Evolutionary conservation across 2,329 filamentous ascomycete species (phyloP).

Genomic region (Xylariaceae sp.): DNA sequence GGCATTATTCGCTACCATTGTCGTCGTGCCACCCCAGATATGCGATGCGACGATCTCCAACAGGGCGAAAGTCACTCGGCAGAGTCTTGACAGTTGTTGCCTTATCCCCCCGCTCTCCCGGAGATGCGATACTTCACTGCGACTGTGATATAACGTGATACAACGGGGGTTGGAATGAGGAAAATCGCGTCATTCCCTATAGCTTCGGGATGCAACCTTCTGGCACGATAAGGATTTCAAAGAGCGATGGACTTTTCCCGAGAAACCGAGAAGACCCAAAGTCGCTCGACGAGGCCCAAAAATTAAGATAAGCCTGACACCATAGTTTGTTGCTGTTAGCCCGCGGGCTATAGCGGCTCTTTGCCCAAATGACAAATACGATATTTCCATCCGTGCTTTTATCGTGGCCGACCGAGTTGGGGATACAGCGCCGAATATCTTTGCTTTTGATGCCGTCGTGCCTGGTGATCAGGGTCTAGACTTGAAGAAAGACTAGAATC

Average conservation of each 20-base stretch:
- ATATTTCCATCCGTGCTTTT: background rate
- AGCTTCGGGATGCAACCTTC: background rate
- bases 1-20: constrained; percentile 52
- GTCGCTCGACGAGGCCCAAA: background rate
- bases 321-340: no score
- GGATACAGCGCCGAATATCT: background rate
- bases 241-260: background rate
- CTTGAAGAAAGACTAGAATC: background rate
- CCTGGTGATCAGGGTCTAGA: background rate
- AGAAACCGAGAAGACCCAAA: background rate
- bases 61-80: background rate
- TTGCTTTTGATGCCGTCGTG: background rate
- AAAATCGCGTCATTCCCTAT: no score
- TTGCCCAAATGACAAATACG: no score
- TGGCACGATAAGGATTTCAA: background rate
- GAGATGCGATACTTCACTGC: no score
- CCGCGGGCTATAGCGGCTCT: no score
- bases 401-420: constrained; percentile 23
- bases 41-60: constrained; percentile 52
- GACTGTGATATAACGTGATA: no score
- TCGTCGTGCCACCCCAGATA: constrained; percentile 64
- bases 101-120: no score
- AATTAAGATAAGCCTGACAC: background rate
- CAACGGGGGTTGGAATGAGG: no score
- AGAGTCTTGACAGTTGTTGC: background rate